A percentile compares a stretch with the other conserved stretches of the same genome.
Evolutionary conservation across 768 basidiomycete species (phyloP).

Genomic region (Rhizopogon rudus): DNA sequence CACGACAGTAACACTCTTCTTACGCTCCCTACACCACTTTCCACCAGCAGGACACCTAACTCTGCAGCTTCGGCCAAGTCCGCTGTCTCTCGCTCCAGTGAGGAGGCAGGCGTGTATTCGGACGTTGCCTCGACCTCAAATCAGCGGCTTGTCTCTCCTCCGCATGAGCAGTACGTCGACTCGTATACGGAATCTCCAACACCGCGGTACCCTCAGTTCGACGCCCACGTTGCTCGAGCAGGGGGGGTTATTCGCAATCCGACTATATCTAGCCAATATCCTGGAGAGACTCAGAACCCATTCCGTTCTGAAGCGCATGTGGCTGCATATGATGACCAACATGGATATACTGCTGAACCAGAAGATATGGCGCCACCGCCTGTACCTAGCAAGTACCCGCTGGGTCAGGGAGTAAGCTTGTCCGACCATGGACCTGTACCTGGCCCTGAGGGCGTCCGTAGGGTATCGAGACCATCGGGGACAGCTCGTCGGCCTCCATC

Average conservation of each 20-base stretch:
- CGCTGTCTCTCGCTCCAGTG: conserved; percentile 38
- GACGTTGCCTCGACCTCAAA: conserved; percentile 35
- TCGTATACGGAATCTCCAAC: conserved; percentile 14
- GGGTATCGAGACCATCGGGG: conserved; percentile 59
- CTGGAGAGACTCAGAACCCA: conserved; percentile 49
- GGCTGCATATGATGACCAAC: conserved; percentile 34
- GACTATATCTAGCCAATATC: conserved; percentile 33
- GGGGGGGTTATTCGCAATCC: conserved; percentile 36
- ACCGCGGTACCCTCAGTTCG: conserved; percentile 28
- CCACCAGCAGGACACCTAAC: conserved; percentile 48
- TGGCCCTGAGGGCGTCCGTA: conserved; percentile 68
- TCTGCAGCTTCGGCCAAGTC: conserved; percentile 39
- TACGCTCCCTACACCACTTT: conserved; percentile 71
- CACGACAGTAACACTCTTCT: conserved; percentile 68
- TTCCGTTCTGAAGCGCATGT: conserved; percentile 49
- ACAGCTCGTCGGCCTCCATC: conserved; percentile 51
- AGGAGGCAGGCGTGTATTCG: conserved; percentile 32
- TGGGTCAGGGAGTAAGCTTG: conserved; percentile 67
- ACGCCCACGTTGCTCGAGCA: conserved; percentile 35
- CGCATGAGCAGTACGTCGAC: conserved; percentile 29
- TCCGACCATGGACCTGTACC: conserved; percentile 84
- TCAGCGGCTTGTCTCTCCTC: conserved; percentile 36
- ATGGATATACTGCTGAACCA: conserved; percentile 29
- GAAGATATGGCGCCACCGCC: conserved; percentile 27
- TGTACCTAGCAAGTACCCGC: conserved; percentile 13